Evolutionary conservation across 352 stramenopile species (phyloP).

Genomic region (Phytopythium oedochilum): DNA sequence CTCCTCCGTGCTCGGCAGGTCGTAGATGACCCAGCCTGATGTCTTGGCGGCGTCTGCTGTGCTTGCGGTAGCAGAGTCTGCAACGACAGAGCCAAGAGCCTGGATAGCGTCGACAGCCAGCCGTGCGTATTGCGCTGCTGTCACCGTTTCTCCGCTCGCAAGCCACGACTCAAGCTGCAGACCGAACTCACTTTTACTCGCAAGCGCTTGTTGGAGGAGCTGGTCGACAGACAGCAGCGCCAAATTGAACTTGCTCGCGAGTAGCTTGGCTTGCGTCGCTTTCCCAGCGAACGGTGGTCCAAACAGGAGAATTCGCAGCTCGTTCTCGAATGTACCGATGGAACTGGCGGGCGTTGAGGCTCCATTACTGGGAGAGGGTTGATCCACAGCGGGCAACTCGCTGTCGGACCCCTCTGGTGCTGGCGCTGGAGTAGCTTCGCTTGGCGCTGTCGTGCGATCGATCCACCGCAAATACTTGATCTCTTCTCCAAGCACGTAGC

Average conservation of each 20-base stretch:
- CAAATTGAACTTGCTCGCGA: conserved; percentile 50
- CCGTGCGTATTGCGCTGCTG: conserved; percentile 45
- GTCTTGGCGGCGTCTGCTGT: background rate
- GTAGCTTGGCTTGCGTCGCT: conserved; percentile 36
- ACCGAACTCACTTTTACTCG: conserved; percentile 25
- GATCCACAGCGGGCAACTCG: background rate
- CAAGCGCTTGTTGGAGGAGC: conserved; percentile 26
- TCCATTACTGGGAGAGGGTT: background rate
- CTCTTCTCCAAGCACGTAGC: conserved; percentile 45
- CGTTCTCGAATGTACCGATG: background rate
- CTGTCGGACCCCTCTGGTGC: background rate
- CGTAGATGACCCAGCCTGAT: conserved; percentile 61
- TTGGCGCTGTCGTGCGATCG: conserved; percentile 5
- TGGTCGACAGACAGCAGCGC: conserved; percentile 45
- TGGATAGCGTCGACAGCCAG: conserved; percentile 40
- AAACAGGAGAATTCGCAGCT: conserved; percentile 53
- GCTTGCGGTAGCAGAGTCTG: background rate
- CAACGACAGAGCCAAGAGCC: conserved; percentile 8
- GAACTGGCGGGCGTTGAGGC: background rate
- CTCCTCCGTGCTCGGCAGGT: conserved; percentile 41
- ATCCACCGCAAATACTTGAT: conserved; percentile 69
- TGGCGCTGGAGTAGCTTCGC: background rate
- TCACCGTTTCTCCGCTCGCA: conserved; percentile 30
- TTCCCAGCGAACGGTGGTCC: conserved; percentile 63
- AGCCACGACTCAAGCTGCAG: conserved; percentile 20